Percentiles rank a stretch among this genome's conserved stretches.
Evolutionary conservation across 192 early-diverging fungal genomes (phyloP).

Genomic region (Kappamyces sp.): DNA sequence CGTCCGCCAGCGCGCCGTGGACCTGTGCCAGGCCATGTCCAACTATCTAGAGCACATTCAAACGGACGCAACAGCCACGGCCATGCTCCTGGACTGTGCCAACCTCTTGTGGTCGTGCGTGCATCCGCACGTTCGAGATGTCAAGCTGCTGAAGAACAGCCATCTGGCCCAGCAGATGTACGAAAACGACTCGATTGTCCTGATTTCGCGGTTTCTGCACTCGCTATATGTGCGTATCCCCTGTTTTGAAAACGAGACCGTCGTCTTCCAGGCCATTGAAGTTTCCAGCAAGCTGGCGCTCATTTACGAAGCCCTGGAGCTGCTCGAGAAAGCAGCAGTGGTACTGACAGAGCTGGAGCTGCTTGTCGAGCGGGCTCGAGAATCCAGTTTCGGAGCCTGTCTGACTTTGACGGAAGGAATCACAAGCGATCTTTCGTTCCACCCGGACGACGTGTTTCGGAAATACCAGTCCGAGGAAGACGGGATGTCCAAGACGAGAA

Average conservation of each 20-base stretch:
- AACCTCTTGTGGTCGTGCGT: conserved; percentile 31
- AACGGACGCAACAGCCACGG: not conserved
- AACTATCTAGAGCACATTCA: not conserved
- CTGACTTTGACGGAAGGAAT: not conserved
- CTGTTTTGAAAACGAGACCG: not conserved
- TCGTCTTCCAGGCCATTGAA: not conserved
- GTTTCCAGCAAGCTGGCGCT: conserved; percentile 9
- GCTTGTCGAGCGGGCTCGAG: not conserved
- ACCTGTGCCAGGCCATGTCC: not conserved
- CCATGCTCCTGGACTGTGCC: conserved; percentile 29
- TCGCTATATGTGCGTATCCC: not conserved
- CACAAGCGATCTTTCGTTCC: not conserved
- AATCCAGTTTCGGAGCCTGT: conserved; percentile 4
- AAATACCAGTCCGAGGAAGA: not conserved
- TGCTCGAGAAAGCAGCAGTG: not conserved
- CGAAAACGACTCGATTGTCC: not conserved
- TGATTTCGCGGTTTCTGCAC: conserved; percentile 1
- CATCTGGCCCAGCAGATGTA: conserved; percentile 6
- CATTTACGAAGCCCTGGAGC: conserved; percentile 1
- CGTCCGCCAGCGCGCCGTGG: not conserved
- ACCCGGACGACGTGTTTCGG: not conserved
- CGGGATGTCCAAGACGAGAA: not conserved
- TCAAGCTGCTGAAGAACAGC: not conserved
- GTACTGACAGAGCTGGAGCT: not conserved
- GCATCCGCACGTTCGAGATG: conserved; percentile 31